Base-by-base conservation (phyloP, 176 grass and related monocot genomes). In the Dactylis glomerata region DNA sequence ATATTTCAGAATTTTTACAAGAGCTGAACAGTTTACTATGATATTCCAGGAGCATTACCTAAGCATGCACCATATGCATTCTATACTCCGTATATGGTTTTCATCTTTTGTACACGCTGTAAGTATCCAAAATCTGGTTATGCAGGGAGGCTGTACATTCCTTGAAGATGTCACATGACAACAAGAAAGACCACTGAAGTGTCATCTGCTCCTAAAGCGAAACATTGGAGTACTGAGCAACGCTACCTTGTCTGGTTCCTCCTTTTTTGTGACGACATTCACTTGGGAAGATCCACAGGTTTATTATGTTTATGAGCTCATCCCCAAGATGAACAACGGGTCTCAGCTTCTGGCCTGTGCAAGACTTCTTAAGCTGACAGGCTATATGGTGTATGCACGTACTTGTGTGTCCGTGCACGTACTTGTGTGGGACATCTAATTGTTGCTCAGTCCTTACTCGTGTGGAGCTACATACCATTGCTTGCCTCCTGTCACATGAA, bases 101-200 rank as follows among this genome's bases (percentile, higher is more conserved):
- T n/a, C n/a, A n/a, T n/a, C 17, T 76, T 76, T 76, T 52, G 4
- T 51, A 51, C 22, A 32, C 10, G 17, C 8, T 20, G 16, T 75
- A 32, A 66, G 24, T 37, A 20, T 70, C 51, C 1, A 34, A 27
- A 27, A 36, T 31, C 23, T 19, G n/a, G 44, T 47, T 73, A 26
- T 86, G 37, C 44, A 81, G 84, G 51, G 59, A 59, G 55, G 84
- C 84, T 62, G 26, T 30, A 13, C 32, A 47, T 23, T 71, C 50
- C 74, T 52, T 67, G 62, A 50, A 34, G 72, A 73, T 42, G 10
- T 52, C 50, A 20, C 5, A 52, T 20, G 17, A 6, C 22, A 22
- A 2, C 11, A 34, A 37, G 11, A 68, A 24, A 13, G 77, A 30
- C 19, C 45, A 52, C 47, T 54, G 28, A 76, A 51, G 46, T 54